A percentile compares a stretch with the other conserved stretches of the same genome.
These are phyloP conservation scores for Pulveroboletus sp. DNA, from an alignment of 1,284 basidiomycete genomes.

Conservation along the genomic window DNA sequence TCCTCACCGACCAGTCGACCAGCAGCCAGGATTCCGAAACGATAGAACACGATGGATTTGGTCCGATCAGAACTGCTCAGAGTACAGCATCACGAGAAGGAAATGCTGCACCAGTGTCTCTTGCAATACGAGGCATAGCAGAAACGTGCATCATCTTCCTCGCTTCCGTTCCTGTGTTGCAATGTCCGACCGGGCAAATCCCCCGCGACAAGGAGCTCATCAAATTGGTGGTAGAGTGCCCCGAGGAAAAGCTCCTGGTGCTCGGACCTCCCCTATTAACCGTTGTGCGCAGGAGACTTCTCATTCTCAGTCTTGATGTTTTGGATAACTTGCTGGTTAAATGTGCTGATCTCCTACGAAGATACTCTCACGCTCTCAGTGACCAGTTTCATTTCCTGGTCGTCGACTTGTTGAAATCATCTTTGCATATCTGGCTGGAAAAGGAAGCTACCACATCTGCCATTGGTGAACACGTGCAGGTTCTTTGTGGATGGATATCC, in stretches of 20 bases:
- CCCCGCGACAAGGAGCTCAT: conserved; percentile 63
- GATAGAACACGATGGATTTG: conserved; percentile 65
- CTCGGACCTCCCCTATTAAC: conserved; percentile 56
- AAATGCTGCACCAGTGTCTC: conserved; percentile 2
- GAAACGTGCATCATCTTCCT: conserved; percentile 53
- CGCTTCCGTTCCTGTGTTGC: conserved; percentile 55
- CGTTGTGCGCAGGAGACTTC: conserved; percentile 49
- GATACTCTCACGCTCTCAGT: conserved; percentile 58
- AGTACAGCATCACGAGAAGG: conserved; percentile 27
- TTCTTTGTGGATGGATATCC: conserved; percentile 54
- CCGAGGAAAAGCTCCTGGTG: conserved; percentile 51
- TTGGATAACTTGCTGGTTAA: conserved; percentile 53
- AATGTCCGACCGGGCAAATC: conserved; percentile 51
- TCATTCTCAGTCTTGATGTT: conserved; percentile 50
- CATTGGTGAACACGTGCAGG: conserved; percentile 43
- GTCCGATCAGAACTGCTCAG: conserved; percentile 47
- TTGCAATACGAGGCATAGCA: conserved; percentile 33
- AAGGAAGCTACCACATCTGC: conserved; percentile 35
- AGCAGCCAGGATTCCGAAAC: conserved; percentile 18
- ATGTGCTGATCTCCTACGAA: conserved; percentile 49
- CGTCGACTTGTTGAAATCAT: conserved; percentile 64
- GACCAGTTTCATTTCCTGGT: conserved; percentile 52
- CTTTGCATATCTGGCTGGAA: conserved; percentile 62
- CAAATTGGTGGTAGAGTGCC: conserved; percentile 52
- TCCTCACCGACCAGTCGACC: conserved; percentile 23